These are phyloP conservation scores for Polysphondylium violaceum DNA, from an alignment of 78 protist species.

Conservation along the genomic window DNA sequence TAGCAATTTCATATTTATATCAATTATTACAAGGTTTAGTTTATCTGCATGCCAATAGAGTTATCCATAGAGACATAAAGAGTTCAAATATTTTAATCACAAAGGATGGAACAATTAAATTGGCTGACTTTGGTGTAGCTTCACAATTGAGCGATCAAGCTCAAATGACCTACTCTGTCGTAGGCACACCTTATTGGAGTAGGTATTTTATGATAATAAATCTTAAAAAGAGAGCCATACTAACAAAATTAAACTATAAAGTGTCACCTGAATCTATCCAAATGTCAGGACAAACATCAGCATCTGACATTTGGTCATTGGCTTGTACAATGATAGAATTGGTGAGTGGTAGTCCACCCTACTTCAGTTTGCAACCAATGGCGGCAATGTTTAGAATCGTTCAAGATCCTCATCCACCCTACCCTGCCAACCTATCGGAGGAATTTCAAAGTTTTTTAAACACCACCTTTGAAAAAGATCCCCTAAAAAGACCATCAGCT, in stretches of 20 bases:
- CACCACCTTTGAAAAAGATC: constrained; percentile 91
- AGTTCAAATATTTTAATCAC: constrained; percentile 92
- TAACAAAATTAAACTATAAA: not conserved
- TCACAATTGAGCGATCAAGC: constrained; percentile 41
- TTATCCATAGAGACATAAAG: constrained; percentile 88
- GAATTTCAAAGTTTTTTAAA: constrained; percentile 85
- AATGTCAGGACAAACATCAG: constrained; percentile 94
- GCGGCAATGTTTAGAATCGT: constrained; percentile 96
- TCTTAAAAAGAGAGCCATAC: not conserved
- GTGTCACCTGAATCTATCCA: constrained; percentile 52
- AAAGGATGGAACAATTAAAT: constrained; percentile 85
- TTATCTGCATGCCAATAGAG: constrained; percentile 58
- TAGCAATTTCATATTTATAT: constrained; percentile 56
- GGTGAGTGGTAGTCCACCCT: constrained; percentile 97
- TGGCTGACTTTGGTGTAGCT: constrained; percentile 89
- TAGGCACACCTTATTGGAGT: constrained; percentile 98
- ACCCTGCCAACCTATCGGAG: constrained; percentile 81
- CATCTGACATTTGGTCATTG: constrained; percentile 96
- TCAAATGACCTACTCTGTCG: constrained; percentile 81
- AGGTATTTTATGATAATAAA: not conserved
- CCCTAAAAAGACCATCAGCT: constrained; percentile 74
- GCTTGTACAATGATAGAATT: constrained; percentile 97
- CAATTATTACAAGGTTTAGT: constrained; percentile 71
- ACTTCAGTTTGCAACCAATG: constrained; percentile 93
- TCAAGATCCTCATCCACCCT: constrained; percentile 96